Evolutionary conservation across 2,329 filamentous ascomycete genomes (phyloP).

Genomic region (Cryphonectria naterciae): DNA sequence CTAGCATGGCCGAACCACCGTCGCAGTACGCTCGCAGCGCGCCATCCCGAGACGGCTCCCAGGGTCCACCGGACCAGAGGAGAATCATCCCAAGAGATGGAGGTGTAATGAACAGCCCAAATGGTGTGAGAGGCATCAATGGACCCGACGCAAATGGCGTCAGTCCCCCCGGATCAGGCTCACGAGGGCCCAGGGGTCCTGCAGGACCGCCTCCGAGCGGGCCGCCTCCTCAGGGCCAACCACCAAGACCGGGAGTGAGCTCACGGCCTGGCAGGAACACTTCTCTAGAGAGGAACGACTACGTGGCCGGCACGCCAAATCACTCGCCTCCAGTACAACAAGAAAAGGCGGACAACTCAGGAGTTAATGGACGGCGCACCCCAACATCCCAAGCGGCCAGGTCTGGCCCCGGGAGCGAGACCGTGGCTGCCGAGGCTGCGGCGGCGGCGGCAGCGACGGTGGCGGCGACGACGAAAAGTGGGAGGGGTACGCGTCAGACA

Average conservation of each 20-base stretch:
- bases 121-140: constrained; percentile 48
- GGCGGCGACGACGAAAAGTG: constrained; percentile 41
- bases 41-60: constrained; percentile 56
- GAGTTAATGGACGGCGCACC: constrained; percentile 65
- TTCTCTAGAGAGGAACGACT: constrained; percentile 51
- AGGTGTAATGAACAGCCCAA: constrained; percentile 43
- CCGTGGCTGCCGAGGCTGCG: constrained; percentile 35
- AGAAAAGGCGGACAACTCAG: constrained; percentile 55
- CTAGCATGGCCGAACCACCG: constrained; percentile 38
- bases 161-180: constrained; percentile 36
- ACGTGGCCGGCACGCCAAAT: constrained; percentile 32
- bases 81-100: constrained; percentile 46
- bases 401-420: constrained; percentile 36
- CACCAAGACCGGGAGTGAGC: constrained; percentile 51
- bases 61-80: constrained; percentile 54
- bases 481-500: constrained; percentile 53
- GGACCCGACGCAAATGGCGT: constrained; percentile 44
- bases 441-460: constrained; percentile 33
- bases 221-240: constrained; percentile 59
- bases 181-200: constrained; percentile 46
- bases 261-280: constrained; percentile 50
- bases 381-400: constrained; percentile 57
- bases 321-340: constrained; percentile 51
- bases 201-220: constrained; percentile 48
- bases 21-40: constrained; percentile 41